Evolutionary conservation across 768 basidiomycete genomes (phyloP), one percentile per base, ranked within the genome.

Genomic region (Suillus subluteus): DNA sequence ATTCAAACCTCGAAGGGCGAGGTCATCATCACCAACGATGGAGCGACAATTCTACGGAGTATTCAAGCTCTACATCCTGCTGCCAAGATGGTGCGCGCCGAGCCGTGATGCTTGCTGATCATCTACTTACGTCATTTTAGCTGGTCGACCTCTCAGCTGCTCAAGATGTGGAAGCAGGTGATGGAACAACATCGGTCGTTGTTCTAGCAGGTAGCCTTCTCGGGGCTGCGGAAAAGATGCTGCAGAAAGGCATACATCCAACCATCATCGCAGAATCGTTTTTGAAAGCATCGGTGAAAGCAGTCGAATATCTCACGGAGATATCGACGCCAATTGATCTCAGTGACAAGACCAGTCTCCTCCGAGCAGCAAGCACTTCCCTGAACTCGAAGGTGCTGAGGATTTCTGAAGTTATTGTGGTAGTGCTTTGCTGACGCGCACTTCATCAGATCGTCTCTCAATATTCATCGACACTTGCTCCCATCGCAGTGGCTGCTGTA

Each of bases 1-100:
- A 98, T 98, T 75, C 95, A 96, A 88, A 98, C 96, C 7, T 81
- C 94, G 9, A 95, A 95, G 78, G 96, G 96, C 68, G 97, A 99
- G 78, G 95, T 97, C 21, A 92, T 99, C 72, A 94, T 99, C 71
- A 99, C 98, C 11, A 99, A 99, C 77, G 98, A 99, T 79, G 98
- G 98, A 23, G 98, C 98, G 8, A 99, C 98, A 13, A 99, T 99
- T 71, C 82, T 99, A 64, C 94, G 95, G 76, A 95, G 90, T 70
- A 93, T 98, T 71, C 95, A 97, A 72, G 98, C 97, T 23, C 80
- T 99, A 62, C 98, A 99, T 79, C 98, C 98, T 50, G 97, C 98
- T 46, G 98, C 98, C 37, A 95, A 97, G 81, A 99, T 99, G 98
- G 97, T 89, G 26, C 41, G 55, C 6, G 18, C 12, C 26, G 12